Base-by-base conservation (phyloP, 176 grass and related monocot genomes). In the Juncus effusus region DNA sequence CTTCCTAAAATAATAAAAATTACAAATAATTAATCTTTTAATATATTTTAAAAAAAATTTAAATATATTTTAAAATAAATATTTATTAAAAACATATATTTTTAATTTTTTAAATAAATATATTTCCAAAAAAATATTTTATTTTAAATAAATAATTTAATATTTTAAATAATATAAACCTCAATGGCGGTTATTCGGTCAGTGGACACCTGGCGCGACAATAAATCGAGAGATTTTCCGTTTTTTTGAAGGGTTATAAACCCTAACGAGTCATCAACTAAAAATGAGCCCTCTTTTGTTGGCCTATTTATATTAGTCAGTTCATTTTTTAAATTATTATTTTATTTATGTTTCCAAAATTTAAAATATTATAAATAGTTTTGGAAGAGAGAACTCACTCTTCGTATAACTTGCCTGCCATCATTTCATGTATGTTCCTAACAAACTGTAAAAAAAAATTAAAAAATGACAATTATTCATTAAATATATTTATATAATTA, bases 211-310 rank as follows among this genome's bases (percentile, higher is more conserved):
- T 91, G 80, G 60, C 36, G 70, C 64, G 77, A 61, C 74, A 97
- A 88, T 28, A 97, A 74, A 76, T 97, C 82, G 70, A 88, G 64
- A 79, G 78, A 54, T 52, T 82, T 86, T 36, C 93, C 93, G 69
- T 97, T 97, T 75, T 92, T 97, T 67, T 91, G 87, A 2, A 92
- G 82, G 19, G 85, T 89, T 54, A 97, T 84, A 56, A 91, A 89
- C 9, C 88, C 81, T 36, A 78, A 76, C 10, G 72, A 83, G 77
- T 77, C 77, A 65, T 63, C 60, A 56, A 49, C 14, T 7, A 60
- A 72, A 68, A 85, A 77, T 54, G 75, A 74, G 52, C 77, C 79
- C 64, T 84, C 82, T 16, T 58, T 79, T 15, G 79, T 63, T 65
- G 90, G 72, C 66, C 88, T 97, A 54, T 71, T 50, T 13, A 40